These are phyloP conservation scores for Russula emetica DNA, from an alignment of 768 basidiomycete species.

Conservation along the genomic window DNA sequence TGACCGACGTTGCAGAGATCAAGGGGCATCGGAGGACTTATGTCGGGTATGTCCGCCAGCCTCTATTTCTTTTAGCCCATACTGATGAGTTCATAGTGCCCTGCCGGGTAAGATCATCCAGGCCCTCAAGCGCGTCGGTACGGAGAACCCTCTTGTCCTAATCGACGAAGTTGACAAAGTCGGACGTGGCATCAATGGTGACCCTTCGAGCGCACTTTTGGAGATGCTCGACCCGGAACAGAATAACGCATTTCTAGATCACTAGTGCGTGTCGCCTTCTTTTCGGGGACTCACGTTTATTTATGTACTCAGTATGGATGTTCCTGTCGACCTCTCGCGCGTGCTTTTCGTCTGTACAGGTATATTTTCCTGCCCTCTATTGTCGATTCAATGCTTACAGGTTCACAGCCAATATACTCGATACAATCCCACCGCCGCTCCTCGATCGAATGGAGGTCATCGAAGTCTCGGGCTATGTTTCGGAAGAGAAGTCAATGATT, in stretches of 20 bases:
- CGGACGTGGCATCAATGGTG: slow-evolving; percentile 84
- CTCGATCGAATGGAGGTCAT: slow-evolving; percentile 96
- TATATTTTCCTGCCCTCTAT: slow-evolving; percentile 28
- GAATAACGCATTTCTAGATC: slow-evolving; percentile 90
- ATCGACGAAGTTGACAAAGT: slow-evolving; percentile 98
- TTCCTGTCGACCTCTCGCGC: slow-evolving; percentile 91
- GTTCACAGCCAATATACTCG: slow-evolving; percentile 71
- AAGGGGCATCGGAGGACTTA: slow-evolving; percentile 98
- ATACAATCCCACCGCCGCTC: slow-evolving; percentile 90
- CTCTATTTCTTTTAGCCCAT: not conserved
- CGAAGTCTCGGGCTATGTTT: slow-evolving; percentile 91
- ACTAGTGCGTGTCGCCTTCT: slow-evolving; percentile 62
- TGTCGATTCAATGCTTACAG: slow-evolving; percentile 5
- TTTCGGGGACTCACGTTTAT: not conserved
- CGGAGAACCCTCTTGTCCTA: slow-evolving; percentile 89
- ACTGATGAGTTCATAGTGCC: slow-evolving; percentile 45
- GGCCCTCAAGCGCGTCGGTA: slow-evolving; percentile 87
- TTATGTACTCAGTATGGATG: slow-evolving; percentile 70
- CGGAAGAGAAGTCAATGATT: slow-evolving; percentile 87
- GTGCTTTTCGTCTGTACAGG: slow-evolving; percentile 96
- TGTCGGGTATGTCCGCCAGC: slow-evolving; percentile 58
- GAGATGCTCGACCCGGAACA: slow-evolving; percentile 97
- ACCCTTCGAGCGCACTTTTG: slow-evolving; percentile 84
- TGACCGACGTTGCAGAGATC: slow-evolving; percentile 98
- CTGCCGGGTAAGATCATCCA: slow-evolving; percentile 95